phyloP scores from a whole-genome alignment of 2,329 filamentous ascomycete genomes.

The Colletotrichum camelliae region DNA sequence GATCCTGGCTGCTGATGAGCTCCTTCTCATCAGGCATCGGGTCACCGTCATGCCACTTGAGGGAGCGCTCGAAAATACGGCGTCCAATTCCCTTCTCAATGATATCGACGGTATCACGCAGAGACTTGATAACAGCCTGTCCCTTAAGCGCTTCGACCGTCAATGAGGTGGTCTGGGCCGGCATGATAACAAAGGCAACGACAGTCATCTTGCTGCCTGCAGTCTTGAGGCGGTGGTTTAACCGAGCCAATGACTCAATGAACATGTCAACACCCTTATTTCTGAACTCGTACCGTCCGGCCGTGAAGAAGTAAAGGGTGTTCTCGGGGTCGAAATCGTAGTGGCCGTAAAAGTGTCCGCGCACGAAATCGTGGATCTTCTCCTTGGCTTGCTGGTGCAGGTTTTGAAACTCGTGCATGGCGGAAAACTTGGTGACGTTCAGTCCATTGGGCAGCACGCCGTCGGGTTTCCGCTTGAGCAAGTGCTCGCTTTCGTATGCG shows the following conservation, averaged over 20 bases:
- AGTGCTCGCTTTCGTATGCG: slow-evolving; percentile 95
- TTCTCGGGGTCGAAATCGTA: slow-evolving; percentile 97
- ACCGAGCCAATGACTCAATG: slow-evolving; percentile 90
- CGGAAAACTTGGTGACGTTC: slow-evolving; percentile 98
- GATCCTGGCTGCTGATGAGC: slow-evolving; percentile 88
- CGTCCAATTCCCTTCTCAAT: slow-evolving; percentile 93
- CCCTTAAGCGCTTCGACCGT: slow-evolving; percentile 96
- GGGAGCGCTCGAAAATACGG: slow-evolving; percentile 90
- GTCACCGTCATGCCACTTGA: slow-evolving; percentile 95
- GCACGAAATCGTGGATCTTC: slow-evolving; percentile 97
- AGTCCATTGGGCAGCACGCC: slow-evolving; percentile 95
- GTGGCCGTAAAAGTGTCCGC: slow-evolving; percentile 97
- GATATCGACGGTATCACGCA: slow-evolving; percentile 89
- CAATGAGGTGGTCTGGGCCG: slow-evolving; percentile 91
- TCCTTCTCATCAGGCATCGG: slow-evolving; percentile 96
- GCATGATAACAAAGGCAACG: slow-evolving; percentile 98
- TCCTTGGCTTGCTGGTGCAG: slow-evolving; percentile 95
- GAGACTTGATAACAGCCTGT: slow-evolving; percentile 95
- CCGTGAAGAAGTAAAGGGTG: slow-evolving; percentile 97
- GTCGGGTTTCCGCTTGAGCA: slow-evolving; percentile 96
- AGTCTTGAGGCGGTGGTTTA: slow-evolving; percentile 91
- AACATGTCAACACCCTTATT: slow-evolving; percentile 99
- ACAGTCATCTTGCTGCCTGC: slow-evolving; percentile 89
- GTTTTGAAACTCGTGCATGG: slow-evolving; percentile 99
- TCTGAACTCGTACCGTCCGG: slow-evolving; percentile 94